Percentiles rank a stretch among this genome's conserved stretches.
Conservation (phyloP, 495 filamentous ascomycete species). For the Xylaria nigripes region DNA sequence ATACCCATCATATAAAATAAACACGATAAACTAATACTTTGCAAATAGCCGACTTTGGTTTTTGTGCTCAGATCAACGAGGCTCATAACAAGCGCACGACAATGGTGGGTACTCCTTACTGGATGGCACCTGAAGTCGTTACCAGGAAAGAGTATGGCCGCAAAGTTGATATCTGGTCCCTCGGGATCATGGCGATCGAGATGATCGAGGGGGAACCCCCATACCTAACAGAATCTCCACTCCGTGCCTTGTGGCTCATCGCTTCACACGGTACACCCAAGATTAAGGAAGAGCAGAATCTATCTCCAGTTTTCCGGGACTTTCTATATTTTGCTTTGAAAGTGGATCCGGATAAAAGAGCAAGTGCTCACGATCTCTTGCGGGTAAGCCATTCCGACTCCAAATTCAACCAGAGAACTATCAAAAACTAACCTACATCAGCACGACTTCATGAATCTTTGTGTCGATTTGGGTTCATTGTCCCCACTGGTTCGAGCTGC, state of each 20-base stretch:
- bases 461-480: constrained; percentile 49
- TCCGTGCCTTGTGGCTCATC: constrained; percentile 90
- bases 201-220: constrained; percentile 99
- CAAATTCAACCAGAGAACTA: constrained; percentile 15
- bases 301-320: constrained; percentile 76
- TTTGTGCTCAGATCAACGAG: constrained; percentile 98
- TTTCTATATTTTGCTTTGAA: constrained; percentile 86
- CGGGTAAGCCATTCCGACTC: constrained; percentile 49
- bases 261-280: constrained; percentile 93
- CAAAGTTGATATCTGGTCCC: constrained; percentile 97
- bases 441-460: constrained; percentile 93
- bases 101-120: constrained; percentile 98
- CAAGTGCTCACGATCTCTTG: constrained; percentile 85
- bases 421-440: constrained; percentile 33
- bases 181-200: constrained; percentile 99
- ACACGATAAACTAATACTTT: constrained; percentile 26
- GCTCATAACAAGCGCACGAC: constrained; percentile 94
- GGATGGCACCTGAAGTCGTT: constrained; percentile 99
- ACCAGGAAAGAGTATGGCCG: constrained; percentile 96
- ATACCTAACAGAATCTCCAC: constrained; percentile 89
- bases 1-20: background rate
- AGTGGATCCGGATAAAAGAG: constrained; percentile 93
- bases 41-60: constrained; percentile 83
- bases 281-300: constrained; percentile 83
- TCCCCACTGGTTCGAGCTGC: constrained; percentile 83